Conservation (phyloP, 164 flowering plant species). For the Dillenia suffruticosa region DNA sequence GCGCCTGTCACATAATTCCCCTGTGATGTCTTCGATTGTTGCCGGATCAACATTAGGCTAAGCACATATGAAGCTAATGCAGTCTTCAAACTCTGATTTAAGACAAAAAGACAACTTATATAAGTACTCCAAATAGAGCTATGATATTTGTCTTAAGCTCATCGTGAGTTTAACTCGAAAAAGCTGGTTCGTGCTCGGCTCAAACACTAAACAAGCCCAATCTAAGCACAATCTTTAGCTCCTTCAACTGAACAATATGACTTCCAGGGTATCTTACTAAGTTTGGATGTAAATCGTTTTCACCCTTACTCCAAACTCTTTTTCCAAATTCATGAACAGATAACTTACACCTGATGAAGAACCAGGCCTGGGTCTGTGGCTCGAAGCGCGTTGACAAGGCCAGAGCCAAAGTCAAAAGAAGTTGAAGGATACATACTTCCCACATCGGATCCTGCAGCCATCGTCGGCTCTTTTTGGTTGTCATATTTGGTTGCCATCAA, state of each 20-base stretch:
- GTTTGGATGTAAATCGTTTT: too few species aligned
- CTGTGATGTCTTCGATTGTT: conserved; percentile 44
- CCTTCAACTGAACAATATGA: too few species aligned
- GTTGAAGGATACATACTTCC: conserved; percentile 46
- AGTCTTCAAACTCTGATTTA: conserved; percentile 67
- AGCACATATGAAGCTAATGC: conserved; percentile 77
- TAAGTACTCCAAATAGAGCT: not conserved
- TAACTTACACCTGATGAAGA: conserved; percentile 45
- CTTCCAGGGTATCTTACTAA: too few species aligned
- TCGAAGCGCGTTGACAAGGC: conserved; percentile 51
- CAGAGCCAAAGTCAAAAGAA: conserved; percentile 76
- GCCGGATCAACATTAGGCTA: conserved; percentile 43
- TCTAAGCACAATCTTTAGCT: too few species aligned
- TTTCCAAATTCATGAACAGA: too few species aligned
- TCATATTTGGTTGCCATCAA: conserved; percentile 73
- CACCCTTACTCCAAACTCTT: too few species aligned
- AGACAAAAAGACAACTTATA: not conserved
- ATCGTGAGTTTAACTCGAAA: too few species aligned
- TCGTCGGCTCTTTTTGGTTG: conserved; percentile 50
- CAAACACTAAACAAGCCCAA: too few species aligned
- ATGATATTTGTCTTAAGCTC: not conserved
- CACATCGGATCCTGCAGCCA: conserved; percentile 59
- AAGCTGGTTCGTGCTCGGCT: too few species aligned
- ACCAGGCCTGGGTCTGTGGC: conserved; percentile 82
- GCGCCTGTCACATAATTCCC: conserved; percentile 40